phyloP scores from a whole-genome alignment of 140 eudicot species.

The Flaveria floridana region DNA sequence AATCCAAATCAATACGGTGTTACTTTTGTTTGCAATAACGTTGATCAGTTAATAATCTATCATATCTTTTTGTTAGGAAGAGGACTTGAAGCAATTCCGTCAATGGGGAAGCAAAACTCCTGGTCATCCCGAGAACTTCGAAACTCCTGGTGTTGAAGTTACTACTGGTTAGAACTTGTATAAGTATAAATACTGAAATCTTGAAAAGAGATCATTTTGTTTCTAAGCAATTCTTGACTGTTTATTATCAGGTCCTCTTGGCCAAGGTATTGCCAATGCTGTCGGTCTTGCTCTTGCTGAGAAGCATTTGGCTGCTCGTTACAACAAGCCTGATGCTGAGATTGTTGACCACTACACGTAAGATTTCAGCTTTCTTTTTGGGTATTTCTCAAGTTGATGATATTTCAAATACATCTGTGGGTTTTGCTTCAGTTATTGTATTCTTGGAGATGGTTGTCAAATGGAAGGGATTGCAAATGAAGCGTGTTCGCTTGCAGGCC shows the following conservation, averaged over 20 bases:
- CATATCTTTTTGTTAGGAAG: conserved; percentile 45
- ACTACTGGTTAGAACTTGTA: conserved; percentile 62
- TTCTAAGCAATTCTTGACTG: conserved; percentile 2
- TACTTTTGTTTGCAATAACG: not conserved
- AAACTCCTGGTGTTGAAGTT: conserved; percentile 97
- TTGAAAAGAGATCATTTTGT: not conserved
- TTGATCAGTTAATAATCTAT: not conserved
- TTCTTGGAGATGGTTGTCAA: conserved; percentile 93
- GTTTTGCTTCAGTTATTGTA: conserved; percentile 48
- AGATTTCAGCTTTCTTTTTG: conserved; percentile 23
- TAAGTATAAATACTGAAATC: not conserved
- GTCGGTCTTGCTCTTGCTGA: conserved; percentile 97
- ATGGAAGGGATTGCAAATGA: conserved; percentile 95
- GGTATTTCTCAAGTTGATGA: not conserved
- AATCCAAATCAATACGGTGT: conserved; percentile 3
- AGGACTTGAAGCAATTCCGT: conserved; percentile 79
- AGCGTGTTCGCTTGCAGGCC: conserved; percentile 95
- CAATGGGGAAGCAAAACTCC: conserved; percentile 98
- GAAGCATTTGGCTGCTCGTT: conserved; percentile 94
- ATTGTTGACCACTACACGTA: conserved; percentile 97
- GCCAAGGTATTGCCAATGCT: conserved; percentile 92
- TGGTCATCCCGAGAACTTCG: conserved; percentile 94
- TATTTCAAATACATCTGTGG: not conserved
- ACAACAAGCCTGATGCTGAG: conserved; percentile 77
- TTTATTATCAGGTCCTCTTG: conserved; percentile 75